Base-by-base conservation (phyloP, 805 yeast species). In the Candida andamanensis region DNA sequence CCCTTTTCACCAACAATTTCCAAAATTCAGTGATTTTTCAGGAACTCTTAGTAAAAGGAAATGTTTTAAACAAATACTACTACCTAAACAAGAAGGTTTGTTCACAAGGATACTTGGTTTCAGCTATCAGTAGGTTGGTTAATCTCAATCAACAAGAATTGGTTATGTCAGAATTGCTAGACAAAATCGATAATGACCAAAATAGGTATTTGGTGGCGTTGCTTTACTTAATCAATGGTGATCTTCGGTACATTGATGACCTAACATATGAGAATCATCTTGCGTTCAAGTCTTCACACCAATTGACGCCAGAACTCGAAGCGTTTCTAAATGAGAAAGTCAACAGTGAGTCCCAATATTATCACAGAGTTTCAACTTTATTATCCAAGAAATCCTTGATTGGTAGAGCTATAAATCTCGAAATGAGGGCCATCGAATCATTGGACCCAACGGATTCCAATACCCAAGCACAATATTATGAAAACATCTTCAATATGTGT, bases 141-240 rank as follows among this genome's bases (percentile, higher is more conserved):
- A 58, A 48, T 24, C 46, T 43, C 22, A 56, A 50, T 38, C 61
- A 74, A 17, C 51, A 52, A 46, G 40, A 47, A 5, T 55, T 74
- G 5, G 73, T 76, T 39, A 64, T 67, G 19, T 39, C 56, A 1
- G 43, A 57, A 12, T 54, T 80, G 29, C 54, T 68, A 8, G 46
- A 57, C 3, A 56, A 58, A 30, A 55, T 77, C 32, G 67, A 68
- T 37, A 35, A 55, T 24, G 56, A 55, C 31, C 15, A 30, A 5
- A 39, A 41, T 26, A 36, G 45, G 17, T 56, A 59, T 24, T 52
- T 65, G 26, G 49, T 51, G 17, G 72, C 69, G 3, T 40, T 65
- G 19, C 49, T 61, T 1, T 44, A 52, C 33, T 48, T 61, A 30
- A 50, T 58, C 21, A 59, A 56, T 29, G 41, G 50, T 29, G 53